Evolutionary conservation across 495 filamentous ascomycete genomes (phyloP), one percentile per base, ranked within the genome.

Genomic region (Hyaloscypha variabilis): DNA sequence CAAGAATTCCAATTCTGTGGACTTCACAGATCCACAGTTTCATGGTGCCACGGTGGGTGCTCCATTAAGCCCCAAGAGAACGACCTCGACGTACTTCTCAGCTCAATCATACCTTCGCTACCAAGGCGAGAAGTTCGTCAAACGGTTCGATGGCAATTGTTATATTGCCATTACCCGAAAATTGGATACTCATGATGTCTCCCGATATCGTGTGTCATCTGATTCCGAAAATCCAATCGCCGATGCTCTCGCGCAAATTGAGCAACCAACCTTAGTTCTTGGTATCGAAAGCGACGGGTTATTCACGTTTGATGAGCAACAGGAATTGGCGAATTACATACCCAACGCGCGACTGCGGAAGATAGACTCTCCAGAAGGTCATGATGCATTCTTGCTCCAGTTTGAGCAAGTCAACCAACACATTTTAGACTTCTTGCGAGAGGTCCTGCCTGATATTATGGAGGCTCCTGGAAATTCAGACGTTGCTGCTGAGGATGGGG

Each of bases 101-200:
- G 95, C 94, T 0, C 95, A 99, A 73, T 96, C 92, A 1, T 99
- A 99, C 74, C 90, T 99, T 8, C 90, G 95, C n/a, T 99, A 99
- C 77, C 95, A 99, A 78, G 94, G 91, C 50, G 85, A 89, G 61
- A 99, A 99, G 76, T 99, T 99, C 73, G 94, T 97, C 67, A 93
- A 92, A 72, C 89, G 95, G 8, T 99, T 97, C 73, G 95, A 99
- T 77, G 90, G 92, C 67, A 99, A 99, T 74, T 98, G 95, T 79
- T 99, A 99, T 78, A 98, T 99, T 63, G 93, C 95, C 65, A 97
- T 98, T 75, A 98, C 95, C 6, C 91, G 95, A 65, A 99, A 99
- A 77, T 87, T 99, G n/a, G 95, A 99, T 72, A 99, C 95, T 3
- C 95, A 99, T 74, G 95, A 99, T 73, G 86, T 99, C 29, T 93